Evolutionary conservation across 768 basidiomycete genomes (phyloP).

Genomic region (Hemileccinum impolitum): DNA sequence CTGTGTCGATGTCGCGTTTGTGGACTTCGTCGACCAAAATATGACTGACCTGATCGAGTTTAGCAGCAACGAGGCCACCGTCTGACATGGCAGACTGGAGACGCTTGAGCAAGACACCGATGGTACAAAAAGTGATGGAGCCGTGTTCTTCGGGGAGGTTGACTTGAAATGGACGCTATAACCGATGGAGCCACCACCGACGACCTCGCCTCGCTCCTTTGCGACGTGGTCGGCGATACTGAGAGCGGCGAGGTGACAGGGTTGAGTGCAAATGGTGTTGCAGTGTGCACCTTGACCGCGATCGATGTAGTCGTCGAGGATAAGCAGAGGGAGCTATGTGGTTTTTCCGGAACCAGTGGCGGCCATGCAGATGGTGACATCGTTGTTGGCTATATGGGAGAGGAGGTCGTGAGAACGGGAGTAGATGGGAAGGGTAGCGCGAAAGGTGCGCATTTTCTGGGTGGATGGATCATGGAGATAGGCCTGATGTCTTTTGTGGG

Average conservation of each 20-base stretch:
- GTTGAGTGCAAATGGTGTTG: conserved; percentile 92
- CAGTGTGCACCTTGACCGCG: conserved; percentile 77
- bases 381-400: conserved; percentile 65
- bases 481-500: conserved; percentile 48
- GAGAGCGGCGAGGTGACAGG: conserved; percentile 86
- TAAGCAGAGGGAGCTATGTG: conserved; percentile 90
- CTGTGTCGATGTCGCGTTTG: conserved; percentile 92
- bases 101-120: conserved; percentile 83
- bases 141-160: conserved; percentile 74
- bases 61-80: conserved; percentile 30
- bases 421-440: conserved; percentile 72
- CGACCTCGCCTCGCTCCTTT: conserved; percentile 72
- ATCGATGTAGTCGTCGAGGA: conserved; percentile 80
- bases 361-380: conserved; percentile 88
- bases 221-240: conserved; percentile 90
- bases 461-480: conserved; percentile 62
- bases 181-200: conserved; percentile 70
- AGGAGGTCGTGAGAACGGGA: conserved; percentile 65
- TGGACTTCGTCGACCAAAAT: conserved; percentile 95
- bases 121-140: conserved; percentile 89
- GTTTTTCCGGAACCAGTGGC: conserved; percentile 93
- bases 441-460: conserved; percentile 63
- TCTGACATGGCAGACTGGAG: conserved; percentile 71
- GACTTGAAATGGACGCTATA: conserved; percentile 92
- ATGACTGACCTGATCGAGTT: conserved; percentile 79